A percentile compares a stretch with the other conserved stretches of the same genome.
phyloP scores from a whole-genome alignment of 768 basidiomycete genomes.

The Pholiota molesta region DNA sequence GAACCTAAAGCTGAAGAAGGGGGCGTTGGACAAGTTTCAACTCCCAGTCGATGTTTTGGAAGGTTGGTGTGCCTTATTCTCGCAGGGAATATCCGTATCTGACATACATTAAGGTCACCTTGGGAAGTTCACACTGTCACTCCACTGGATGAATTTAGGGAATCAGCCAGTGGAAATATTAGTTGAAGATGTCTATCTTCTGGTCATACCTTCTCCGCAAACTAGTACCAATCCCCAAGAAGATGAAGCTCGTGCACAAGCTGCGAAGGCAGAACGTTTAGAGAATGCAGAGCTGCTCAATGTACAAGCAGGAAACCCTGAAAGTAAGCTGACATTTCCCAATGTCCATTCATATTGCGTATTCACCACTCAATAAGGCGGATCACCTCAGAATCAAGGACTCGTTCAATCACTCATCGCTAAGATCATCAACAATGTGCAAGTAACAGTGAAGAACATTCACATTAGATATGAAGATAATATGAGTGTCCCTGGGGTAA shows the following conservation, averaged over 20 bases:
- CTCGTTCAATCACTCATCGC: constrained; percentile 80
- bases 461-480: constrained; percentile 97
- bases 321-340: constrained; percentile 38
- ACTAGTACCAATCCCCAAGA: constrained; percentile 76
- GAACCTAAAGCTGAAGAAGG: constrained; percentile 87
- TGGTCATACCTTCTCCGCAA: constrained; percentile 82
- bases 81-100: neutral
- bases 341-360: neutral
- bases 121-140: constrained; percentile 82
- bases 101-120: constrained; percentile 62
- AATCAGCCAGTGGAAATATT: constrained; percentile 90
- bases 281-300: constrained; percentile 86
- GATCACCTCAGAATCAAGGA: constrained; percentile 79
- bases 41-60: constrained; percentile 94
- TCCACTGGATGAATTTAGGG: constrained; percentile 88
- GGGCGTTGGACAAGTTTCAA: constrained; percentile 92
- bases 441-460: constrained; percentile 94
- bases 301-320: constrained; percentile 54
- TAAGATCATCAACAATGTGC: constrained; percentile 94
- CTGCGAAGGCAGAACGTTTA: constrained; percentile 86
- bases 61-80: constrained; percentile 49
- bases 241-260: constrained; percentile 80
- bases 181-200: constrained; percentile 93
- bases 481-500: constrained; percentile 87
- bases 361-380: constrained; percentile 32